A percentile compares a stretch with the other conserved stretches of the same genome.
phyloP scores from a whole-genome alignment of 345 rosid species.

The Ceriops decandra region DNA sequence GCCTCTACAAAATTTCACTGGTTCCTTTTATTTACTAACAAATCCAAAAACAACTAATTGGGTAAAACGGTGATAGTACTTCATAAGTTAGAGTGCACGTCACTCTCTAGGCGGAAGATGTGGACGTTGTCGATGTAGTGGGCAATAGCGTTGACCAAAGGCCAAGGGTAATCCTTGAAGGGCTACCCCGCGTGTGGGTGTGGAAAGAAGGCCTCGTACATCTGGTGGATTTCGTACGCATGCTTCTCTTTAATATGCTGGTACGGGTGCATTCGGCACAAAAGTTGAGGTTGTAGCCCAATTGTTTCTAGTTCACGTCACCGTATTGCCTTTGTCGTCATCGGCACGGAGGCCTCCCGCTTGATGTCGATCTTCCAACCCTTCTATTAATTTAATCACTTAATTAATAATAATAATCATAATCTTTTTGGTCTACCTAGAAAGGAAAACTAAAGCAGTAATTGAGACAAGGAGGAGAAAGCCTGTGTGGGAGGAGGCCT shows the following conservation, averaged over 20 bases:
- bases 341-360: constrained; percentile 20
- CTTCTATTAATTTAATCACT: too few relatives aligned
- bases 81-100: too few relatives aligned
- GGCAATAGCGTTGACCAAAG: constrained; percentile 83
- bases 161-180: constrained; percentile 97
- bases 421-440: too few relatives aligned
- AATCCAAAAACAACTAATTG: too few relatives aligned
- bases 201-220: constrained; percentile 97
- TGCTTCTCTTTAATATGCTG: constrained; percentile 94
- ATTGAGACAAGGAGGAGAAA: too few relatives aligned
- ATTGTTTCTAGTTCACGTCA: constrained; percentile 36
- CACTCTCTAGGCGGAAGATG: constrained; percentile 56
- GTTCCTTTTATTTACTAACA: too few relatives aligned
- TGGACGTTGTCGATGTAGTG: constrained; percentile 82
- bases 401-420: too few relatives aligned
- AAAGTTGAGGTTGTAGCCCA: constrained; percentile 86
- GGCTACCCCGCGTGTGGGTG: constrained; percentile 70
- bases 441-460: too few relatives aligned
- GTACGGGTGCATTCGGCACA: constrained; percentile 83
- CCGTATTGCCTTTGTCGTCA: constrained; percentile 14
- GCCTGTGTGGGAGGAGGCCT: too few relatives aligned
- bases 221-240: constrained; percentile 95
- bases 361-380: too few relatives aligned
- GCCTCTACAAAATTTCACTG: too few relatives aligned
- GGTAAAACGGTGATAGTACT: too few relatives aligned